Conservation (phyloP, 176 grass and related monocot species). For the Aegilops sharonensis region DNA sequence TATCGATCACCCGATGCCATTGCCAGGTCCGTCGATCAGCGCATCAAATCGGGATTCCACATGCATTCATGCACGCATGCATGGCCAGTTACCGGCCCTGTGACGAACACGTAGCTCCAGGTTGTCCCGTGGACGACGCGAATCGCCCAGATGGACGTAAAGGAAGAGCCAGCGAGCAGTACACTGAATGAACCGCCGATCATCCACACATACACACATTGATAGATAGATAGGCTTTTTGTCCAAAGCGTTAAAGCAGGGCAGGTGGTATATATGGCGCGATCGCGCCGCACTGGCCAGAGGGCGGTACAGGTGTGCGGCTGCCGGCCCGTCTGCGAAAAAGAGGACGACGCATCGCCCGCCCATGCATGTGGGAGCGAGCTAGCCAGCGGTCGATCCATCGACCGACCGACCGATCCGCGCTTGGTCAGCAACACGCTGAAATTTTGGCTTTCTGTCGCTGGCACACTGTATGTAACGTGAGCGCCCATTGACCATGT, state of each 20-base stretch:
- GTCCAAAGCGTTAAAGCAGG: slow-evolving; percentile 2
- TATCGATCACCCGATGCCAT: not conserved
- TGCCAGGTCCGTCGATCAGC: not conserved
- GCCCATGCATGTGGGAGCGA: not conserved
- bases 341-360: not conserved
- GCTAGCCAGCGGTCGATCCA: not conserved
- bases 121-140: not conserved
- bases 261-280: not conserved
- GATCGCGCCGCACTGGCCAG: not conserved
- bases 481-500: not conserved
- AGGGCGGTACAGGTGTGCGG: not conserved
- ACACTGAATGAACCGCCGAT: not conserved
- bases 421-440: slow-evolving; percentile 10
- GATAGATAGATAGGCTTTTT: not conserved
- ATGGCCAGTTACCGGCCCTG: not conserved
- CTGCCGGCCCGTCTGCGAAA: not conserved
- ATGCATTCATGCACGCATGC: not conserved
- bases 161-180: not conserved
- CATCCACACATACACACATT: not conserved
- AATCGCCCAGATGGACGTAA: not conserved
- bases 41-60: not conserved
- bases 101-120: not conserved
- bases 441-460: not conserved
- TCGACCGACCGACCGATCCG: not conserved
- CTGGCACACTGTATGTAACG: not conserved